Conservation (phyloP, 192 early-diverging fungal species). For the Entomortierella beljakovae region DNA sequence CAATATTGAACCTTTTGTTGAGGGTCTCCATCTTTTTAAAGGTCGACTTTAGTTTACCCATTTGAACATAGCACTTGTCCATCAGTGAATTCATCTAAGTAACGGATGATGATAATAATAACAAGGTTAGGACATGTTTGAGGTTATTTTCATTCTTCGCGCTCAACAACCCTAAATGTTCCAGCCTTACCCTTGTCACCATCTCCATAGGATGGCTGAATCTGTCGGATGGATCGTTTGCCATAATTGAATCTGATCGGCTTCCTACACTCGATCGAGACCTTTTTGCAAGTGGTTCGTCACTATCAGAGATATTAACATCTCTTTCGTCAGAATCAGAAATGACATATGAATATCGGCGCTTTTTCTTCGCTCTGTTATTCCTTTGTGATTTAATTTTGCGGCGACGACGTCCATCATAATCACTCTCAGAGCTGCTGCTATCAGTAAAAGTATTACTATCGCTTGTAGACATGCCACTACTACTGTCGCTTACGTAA, state of each 20-base stretch:
- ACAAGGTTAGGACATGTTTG: too few species aligned
- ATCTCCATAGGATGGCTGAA: conserved; percentile 14
- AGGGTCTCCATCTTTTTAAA: conserved; percentile 3
- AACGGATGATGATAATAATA: not conserved
- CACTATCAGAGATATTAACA: conserved; percentile 1
- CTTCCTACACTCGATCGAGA: not conserved
- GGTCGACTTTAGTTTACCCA: not conserved
- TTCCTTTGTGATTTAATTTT: not conserved
- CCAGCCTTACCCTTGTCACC: conserved; percentile 16
- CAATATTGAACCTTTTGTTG: not conserved
- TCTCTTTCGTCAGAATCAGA: conserved; percentile 17
- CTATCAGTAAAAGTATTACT: not conserved
- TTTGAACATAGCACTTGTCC: not conserved
- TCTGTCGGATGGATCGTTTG: not conserved
- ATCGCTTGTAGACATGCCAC: not conserved
- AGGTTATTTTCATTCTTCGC: too few species aligned
- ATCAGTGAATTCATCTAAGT: conserved; percentile 9
- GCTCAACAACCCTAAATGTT: too few species aligned
- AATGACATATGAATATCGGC: conserved; percentile 2
- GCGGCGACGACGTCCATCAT: not conserved
- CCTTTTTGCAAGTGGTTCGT: conserved; percentile 7
- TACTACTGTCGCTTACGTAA: not conserved
- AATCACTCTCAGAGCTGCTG: too few species aligned
- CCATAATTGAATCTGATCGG: not conserved
- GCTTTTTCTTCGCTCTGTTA: not conserved